A percentile compares a stretch with the other conserved stretches of the same genome.
Evolutionary conservation across 208 protist species (phyloP).

Genomic region (Trypanosoma brucei): DNA sequence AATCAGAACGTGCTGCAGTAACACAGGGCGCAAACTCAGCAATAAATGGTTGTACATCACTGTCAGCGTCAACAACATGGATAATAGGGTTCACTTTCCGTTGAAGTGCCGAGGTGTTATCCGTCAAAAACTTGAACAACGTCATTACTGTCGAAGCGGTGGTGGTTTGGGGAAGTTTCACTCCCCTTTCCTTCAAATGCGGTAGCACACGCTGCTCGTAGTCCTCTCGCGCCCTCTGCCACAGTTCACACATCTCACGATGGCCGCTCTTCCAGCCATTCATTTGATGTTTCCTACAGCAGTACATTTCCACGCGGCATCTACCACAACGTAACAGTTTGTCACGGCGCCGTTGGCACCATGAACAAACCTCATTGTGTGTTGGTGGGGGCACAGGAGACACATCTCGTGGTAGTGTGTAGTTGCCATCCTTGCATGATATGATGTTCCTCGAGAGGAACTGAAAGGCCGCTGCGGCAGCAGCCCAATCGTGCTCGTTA

Average conservation of each 20-base stretch:
- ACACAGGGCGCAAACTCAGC: conserved; percentile 4
- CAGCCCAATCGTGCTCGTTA: conserved; percentile 31
- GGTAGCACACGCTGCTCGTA: conserved; percentile 38
- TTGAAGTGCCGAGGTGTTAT: conserved; percentile 2
- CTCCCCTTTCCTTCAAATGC: conserved; percentile 10
- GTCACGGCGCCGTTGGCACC: conserved; percentile 60
- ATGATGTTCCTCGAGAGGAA: conserved; percentile 41
- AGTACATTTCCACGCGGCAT: conserved; percentile 74
- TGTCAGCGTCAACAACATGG: conserved; percentile 30
- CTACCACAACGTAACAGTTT: conserved; percentile 61
- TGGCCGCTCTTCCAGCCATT: conserved; percentile 70
- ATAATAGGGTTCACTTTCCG: conserved; percentile 27
- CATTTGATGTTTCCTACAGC: conserved; percentile 66
- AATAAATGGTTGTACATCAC: conserved; percentile 17
- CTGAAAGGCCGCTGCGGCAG: conserved; percentile 31
- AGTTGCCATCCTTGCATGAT: conserved; percentile 6
- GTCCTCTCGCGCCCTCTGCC: conserved; percentile 37
- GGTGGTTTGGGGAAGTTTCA: conserved; percentile 5
- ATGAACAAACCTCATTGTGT: conserved; percentile 36
- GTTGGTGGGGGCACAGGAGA: conserved; percentile 14
- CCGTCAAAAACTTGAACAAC: conserved; percentile 21
- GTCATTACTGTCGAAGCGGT: conserved; percentile 16
- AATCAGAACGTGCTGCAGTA: neutral
- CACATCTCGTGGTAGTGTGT: conserved; percentile 21
- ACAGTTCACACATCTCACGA: conserved; percentile 51